Evolutionary conservation across 305 asterid species (phyloP), one percentile per base, ranked within the genome.

Genomic region (Solanum hybrid): DNA sequence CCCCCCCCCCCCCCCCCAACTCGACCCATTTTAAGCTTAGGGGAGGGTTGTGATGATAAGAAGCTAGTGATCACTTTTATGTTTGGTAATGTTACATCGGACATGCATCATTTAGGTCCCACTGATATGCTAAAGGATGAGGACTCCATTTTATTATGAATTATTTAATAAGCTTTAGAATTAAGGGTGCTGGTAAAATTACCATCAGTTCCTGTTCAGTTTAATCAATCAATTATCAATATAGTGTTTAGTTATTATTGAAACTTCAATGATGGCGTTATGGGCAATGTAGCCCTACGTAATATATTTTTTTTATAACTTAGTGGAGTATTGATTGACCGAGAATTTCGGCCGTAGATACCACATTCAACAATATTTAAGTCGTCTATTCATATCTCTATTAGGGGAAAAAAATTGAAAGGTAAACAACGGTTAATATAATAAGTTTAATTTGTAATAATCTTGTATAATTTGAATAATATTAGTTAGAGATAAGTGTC

Each of bases 301-400:
- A 22, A 78, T 78, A 86, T 86, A 31, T 76, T 90, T 45, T 85
- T 85, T 90, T 91, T 88, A 87, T 13, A 86, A 75, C 86, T 75
- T 40, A 90, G 93, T 92, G 94, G 93, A 90, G 86, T 35, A 84
- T 78, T 89, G 85, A 93, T 91, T 91, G 89, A 72, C 91, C 93
- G 92, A 86, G 86, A 89, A 89, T 93, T 90, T 92, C 92, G 93
- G 92, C 91, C 89, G 84, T 86, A 38, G 17, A 45, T 37, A 19
- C 82, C 22, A 84, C 87, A 51, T 31, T 51, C 3, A 73, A 73
- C n/a, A 29, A 40, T 40, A 40, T 6, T 73, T 13, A 81, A 82
- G 38, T 13, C 17, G 13, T 82, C 24, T 5, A 29, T 8, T 40
- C 37, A 42, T 42, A 40, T 45, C n/a, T 79, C 86, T 79, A 11